These are phyloP conservation scores for Wallacemonas sp. DNA, from an alignment of 208 protist genomes.

Conservation along the genomic window DNA sequence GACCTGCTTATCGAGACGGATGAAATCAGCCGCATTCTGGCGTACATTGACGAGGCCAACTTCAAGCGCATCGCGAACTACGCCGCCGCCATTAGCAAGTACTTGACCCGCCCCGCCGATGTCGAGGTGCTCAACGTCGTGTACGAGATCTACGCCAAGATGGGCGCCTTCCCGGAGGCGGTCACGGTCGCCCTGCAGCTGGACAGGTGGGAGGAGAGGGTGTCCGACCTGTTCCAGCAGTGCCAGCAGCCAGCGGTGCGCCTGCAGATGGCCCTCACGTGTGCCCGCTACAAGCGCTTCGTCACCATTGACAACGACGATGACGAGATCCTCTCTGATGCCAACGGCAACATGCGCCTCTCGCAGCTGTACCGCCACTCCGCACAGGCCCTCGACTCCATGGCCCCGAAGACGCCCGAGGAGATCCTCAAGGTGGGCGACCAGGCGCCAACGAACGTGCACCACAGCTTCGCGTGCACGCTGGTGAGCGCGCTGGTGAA, in stretches of 20 bases:
- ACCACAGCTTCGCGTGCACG: conserved; percentile 96
- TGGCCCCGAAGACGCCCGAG: conserved; percentile 97
- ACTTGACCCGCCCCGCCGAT: conserved; percentile 96
- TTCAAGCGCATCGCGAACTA: conserved; percentile 96
- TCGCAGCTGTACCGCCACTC: conserved; percentile 95
- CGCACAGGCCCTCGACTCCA: conserved; percentile 94
- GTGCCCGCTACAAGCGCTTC: conserved; percentile 89
- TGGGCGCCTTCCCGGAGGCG: conserved; percentile 90
- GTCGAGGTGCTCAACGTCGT: conserved; percentile 88
- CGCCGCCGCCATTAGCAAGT: conserved; percentile 91
- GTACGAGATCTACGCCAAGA: conserved; percentile 93
- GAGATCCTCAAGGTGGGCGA: conserved; percentile 97
- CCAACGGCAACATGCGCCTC: conserved; percentile 96
- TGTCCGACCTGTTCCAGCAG: conserved; percentile 80
- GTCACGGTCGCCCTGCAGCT: conserved; percentile 90
- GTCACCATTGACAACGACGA: conserved; percentile 87
- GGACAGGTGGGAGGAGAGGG: conserved; percentile 62
- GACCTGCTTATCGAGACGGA: conserved; percentile 98
- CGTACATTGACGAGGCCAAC: conserved; percentile 94
- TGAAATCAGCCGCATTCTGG: conserved; percentile 86
- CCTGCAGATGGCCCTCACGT: conserved; percentile 95
- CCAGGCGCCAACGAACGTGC: conserved; percentile 38
- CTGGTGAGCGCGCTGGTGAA: conserved; percentile 97
- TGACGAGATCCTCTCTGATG: conserved; percentile 86
- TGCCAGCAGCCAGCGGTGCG: conserved; percentile 62